Evolutionary conservation across 768 basidiomycete genomes (phyloP).

Genomic region (Pisolithus tinctorius): DNA sequence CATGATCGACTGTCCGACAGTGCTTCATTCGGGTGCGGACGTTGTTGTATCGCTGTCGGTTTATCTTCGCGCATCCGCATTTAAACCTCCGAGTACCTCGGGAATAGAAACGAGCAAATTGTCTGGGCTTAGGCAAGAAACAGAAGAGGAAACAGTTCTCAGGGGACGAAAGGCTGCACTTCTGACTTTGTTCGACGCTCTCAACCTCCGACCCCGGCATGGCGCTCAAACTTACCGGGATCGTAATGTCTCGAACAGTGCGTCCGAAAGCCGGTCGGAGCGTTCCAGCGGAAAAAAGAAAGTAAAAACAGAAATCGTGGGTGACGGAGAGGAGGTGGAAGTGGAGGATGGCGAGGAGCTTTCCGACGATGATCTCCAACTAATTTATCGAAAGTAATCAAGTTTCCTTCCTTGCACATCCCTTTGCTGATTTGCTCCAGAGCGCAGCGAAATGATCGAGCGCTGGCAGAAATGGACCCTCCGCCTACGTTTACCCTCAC

Average conservation of each 20-base stretch:
- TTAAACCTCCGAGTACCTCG: constrained; percentile 39
- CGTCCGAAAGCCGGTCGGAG: constrained; percentile 32
- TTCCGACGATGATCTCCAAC: constrained; percentile 69
- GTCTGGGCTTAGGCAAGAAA: constrained; percentile 78
- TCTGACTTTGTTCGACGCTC: constrained; percentile 61
- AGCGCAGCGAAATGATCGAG: constrained; percentile 75
- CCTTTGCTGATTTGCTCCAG: constrained; percentile 32
- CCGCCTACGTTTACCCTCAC: constrained; percentile 66
- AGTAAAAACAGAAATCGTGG: constrained; percentile 59
- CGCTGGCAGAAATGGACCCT: constrained; percentile 78
- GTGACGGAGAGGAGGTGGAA: constrained; percentile 77
- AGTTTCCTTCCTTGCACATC: neutral
- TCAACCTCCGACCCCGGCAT: constrained; percentile 61
- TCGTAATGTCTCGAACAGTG: constrained; percentile 32
- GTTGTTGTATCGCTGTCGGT: constrained; percentile 73
- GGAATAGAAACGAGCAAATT: constrained; percentile 29
- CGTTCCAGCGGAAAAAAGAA: constrained; percentile 25
- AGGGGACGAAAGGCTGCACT: constrained; percentile 76
- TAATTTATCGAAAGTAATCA: constrained; percentile 78
- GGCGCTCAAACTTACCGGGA: constrained; percentile 30
- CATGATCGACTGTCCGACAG: constrained; percentile 72
- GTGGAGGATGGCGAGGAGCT: constrained; percentile 81
- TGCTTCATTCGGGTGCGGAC: constrained; percentile 65
- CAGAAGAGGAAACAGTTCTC: constrained; percentile 67
- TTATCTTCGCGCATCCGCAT: constrained; percentile 64